phyloP scores from a whole-genome alignment of 768 basidiomycete genomes.

The Tylopilus cervinicoccineus region DNA sequence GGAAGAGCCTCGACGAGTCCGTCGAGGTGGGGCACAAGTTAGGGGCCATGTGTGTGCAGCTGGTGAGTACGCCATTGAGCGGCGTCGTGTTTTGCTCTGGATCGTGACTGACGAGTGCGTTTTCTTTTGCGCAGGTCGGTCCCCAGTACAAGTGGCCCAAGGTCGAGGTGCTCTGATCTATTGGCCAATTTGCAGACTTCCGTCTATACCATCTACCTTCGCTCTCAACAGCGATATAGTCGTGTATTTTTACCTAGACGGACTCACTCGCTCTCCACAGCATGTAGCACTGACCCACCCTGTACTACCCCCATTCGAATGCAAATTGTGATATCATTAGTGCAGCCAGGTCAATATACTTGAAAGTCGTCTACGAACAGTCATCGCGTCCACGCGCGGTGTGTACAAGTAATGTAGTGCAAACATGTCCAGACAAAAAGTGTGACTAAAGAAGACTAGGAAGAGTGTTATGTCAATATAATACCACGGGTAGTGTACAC shows the following conservation, averaged over 20 bases:
- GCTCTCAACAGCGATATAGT: conserved; percentile 38
- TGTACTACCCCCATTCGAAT: background rate
- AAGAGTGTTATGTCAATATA: conserved; percentile 18
- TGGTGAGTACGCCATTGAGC: conserved; percentile 42
- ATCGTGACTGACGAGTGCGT: background rate
- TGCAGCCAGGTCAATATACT: background rate
- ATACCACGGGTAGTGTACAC: conserved; percentile 23
- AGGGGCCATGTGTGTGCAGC: conserved; percentile 80
- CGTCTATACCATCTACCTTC: conserved; percentile 9
- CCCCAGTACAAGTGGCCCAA: conserved; percentile 58
- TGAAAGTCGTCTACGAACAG: conserved; percentile 9
- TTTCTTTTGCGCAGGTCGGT: conserved; percentile 39
- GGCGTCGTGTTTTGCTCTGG: too few species aligned
- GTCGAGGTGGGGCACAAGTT: conserved; percentile 86
- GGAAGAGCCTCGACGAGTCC: conserved; percentile 72
- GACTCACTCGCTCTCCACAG: conserved; percentile 34
- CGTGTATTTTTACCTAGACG: conserved; percentile 25
- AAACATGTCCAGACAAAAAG: conserved; percentile 13
- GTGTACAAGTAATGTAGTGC: conserved; percentile 24
- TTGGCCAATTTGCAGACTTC: background rate
- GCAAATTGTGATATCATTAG: conserved; percentile 21
- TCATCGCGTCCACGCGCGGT: conserved; percentile 16
- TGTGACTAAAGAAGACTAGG: conserved; percentile 12
- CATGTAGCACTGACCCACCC: conserved; percentile 26
- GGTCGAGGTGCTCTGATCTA: conserved; percentile 38